Percentiles rank a stretch among this genome's conserved stretches.
Evolutionary conservation across 1,284 basidiomycete species (phyloP).

Genomic region (Pyrrhoderma lamaoense): DNA sequence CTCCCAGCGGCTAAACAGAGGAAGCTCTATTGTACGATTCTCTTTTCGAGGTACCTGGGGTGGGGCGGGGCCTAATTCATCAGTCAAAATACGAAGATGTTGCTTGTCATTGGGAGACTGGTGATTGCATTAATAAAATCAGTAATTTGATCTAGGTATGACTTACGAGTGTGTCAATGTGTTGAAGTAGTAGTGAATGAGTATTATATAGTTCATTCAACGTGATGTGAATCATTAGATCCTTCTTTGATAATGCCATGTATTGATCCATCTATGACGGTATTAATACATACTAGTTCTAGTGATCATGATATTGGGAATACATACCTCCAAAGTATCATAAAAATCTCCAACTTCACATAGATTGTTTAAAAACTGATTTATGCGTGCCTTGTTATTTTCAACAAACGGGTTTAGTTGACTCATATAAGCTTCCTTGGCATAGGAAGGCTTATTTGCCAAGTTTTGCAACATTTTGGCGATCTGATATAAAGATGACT

Average conservation of each 20-base stretch:
- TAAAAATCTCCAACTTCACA: constrained; percentile 99
- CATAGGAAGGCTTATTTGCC: constrained; percentile 97
- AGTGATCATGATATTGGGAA: background rate
- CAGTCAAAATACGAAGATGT: constrained; percentile 91
- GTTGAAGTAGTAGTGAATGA: constrained; percentile 89
- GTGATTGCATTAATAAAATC: constrained; percentile 6
- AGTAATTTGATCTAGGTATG: background rate
- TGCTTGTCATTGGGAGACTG: constrained; percentile 97
- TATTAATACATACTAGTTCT: constrained; percentile 7
- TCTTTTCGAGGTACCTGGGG: constrained; percentile 95
- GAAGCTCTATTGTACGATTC: constrained; percentile 89
- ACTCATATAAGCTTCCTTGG: constrained; percentile 98
- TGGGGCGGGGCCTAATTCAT: constrained; percentile 91
- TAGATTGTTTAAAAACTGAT: constrained; percentile 91
- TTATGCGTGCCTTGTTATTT: constrained; percentile 95
- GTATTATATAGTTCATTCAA: constrained; percentile 99
- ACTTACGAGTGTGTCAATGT: constrained; percentile 88
- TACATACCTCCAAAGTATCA: constrained; percentile 87
- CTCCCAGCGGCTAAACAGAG: constrained; percentile 97
- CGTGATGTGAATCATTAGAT: constrained; percentile 97
- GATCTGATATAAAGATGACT: constrained; percentile 48
- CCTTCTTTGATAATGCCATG: constrained; percentile 99
- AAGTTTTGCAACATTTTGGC: constrained; percentile 99
- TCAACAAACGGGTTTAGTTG: constrained; percentile 97
- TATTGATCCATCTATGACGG: constrained; percentile 93